phyloP scores from a whole-genome alignment of 139 green algal species.

The Chara braunii region DNA sequence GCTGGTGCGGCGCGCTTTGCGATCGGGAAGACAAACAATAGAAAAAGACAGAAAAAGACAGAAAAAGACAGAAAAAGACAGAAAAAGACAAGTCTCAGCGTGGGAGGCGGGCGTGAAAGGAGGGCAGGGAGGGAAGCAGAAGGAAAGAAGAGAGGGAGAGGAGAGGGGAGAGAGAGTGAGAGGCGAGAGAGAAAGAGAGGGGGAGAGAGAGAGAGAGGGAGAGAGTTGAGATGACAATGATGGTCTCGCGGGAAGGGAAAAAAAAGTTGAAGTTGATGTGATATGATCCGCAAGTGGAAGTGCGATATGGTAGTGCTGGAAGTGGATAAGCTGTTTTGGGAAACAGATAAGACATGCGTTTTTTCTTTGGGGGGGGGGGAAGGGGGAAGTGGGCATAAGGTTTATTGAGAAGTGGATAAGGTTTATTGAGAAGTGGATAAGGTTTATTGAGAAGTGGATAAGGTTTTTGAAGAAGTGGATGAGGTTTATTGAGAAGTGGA shows the following conservation, averaged over 20 bases:
- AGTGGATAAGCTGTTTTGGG: background rate
- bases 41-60: too few relatives aligned
- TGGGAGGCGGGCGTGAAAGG: background rate
- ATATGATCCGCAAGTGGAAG: background rate
- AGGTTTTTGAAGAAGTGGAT: too few relatives aligned
- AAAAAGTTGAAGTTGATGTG: background rate
- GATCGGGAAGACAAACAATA: too few relatives aligned
- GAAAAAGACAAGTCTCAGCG: slow-evolving; percentile 1
- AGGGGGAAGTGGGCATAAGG: too few relatives aligned
- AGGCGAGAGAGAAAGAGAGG: slow-evolving; percentile 2
- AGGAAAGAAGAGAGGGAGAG: slow-evolving; percentile 1
- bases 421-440: too few relatives aligned
- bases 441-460: too few relatives aligned
- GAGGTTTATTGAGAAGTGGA: too few relatives aligned
- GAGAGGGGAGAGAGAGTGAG: too few relatives aligned
- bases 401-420: too few relatives aligned
- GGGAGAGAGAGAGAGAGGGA: slow-evolving; percentile 9
- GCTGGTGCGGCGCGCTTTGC: too few relatives aligned
- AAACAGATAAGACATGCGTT: background rate
- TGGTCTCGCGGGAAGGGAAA: background rate
- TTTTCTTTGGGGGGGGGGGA: too few relatives aligned
- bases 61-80: slow-evolving; percentile 3
- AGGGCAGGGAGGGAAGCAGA: background rate
- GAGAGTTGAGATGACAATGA: background rate
- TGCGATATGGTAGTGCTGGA: background rate